Conservation (phyloP, 768 basidiomycete genomes). For the Trametes coccinea region DNA sequence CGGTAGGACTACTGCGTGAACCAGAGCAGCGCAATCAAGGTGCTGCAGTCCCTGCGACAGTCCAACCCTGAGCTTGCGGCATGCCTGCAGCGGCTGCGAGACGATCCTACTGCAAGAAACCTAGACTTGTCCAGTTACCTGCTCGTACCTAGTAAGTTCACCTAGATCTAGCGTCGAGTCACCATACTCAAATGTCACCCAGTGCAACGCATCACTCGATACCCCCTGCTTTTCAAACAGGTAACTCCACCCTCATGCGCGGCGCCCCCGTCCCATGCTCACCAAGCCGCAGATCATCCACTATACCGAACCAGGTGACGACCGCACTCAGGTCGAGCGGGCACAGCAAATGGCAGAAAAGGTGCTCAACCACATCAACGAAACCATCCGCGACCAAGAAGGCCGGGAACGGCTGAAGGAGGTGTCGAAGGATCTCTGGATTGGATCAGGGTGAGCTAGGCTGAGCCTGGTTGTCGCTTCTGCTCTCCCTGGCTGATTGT, state of each 20-base stretch:
- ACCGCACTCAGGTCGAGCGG: slow-evolving; percentile 52
- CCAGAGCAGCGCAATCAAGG: slow-evolving; percentile 74
- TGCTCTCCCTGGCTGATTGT: neutral
- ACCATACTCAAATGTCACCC: neutral
- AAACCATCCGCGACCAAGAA: slow-evolving; percentile 83
- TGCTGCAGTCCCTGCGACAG: slow-evolving; percentile 71
- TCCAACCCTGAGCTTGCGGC: slow-evolving; percentile 62
- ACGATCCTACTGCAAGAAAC: slow-evolving; percentile 75
- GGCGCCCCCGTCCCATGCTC: neutral
- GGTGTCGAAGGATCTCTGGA: slow-evolving; percentile 82
- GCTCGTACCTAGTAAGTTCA: slow-evolving; percentile 78
- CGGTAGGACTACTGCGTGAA: slow-evolving; percentile 87
- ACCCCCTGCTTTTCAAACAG: slow-evolving; percentile 87
- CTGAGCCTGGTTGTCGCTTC: too few relatives aligned
- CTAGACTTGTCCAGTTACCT: slow-evolving; percentile 90
- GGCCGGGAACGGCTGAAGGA: slow-evolving; percentile 69
- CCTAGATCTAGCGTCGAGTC: neutral
- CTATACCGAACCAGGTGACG: slow-evolving; percentile 71
- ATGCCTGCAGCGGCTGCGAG: slow-evolving; percentile 74
- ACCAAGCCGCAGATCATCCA: slow-evolving; percentile 57
- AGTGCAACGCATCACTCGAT: slow-evolving; percentile 97
- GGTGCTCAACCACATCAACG: slow-evolving; percentile 82
- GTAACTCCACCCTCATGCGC: slow-evolving; percentile 31
- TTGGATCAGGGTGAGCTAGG: slow-evolving; percentile 72
- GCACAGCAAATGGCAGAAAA: slow-evolving; percentile 68